A percentile compares a stretch with the other conserved stretches of the same genome.
Evolutionary conservation across 2,329 filamentous ascomycete genomes (phyloP).

Genomic region (Dactylonectria estremocensis): DNA sequence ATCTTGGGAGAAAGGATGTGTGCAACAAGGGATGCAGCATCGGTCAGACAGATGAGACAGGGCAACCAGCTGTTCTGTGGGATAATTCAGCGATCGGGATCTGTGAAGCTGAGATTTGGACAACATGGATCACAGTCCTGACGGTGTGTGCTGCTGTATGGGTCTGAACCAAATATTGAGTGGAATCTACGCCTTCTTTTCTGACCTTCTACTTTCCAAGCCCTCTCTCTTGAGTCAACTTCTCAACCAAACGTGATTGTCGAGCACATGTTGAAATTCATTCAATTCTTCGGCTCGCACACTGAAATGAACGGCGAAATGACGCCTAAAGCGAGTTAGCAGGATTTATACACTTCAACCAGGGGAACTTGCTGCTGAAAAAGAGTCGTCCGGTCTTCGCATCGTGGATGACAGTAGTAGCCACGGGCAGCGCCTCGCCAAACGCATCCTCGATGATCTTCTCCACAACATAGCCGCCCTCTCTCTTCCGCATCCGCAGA

Average conservation of each 20-base stretch:
- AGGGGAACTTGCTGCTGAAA: slow-evolving; percentile 37
- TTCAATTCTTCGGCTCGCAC: slow-evolving; percentile 37
- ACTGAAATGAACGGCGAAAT: slow-evolving; percentile 44
- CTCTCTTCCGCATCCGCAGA: slow-evolving; percentile 26
- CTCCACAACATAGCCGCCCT: slow-evolving; percentile 32
- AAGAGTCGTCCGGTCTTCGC: slow-evolving; percentile 42
- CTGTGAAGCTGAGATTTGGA: background rate
- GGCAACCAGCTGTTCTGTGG: slow-evolving; percentile 52
- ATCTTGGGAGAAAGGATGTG: background rate
- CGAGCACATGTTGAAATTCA: background rate
- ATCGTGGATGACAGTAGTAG: slow-evolving; percentile 46
- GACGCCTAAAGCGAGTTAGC: slow-evolving; percentile 34
- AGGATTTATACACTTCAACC: rapidly evolving
- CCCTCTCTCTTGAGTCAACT: background rate
- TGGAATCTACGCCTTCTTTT: background rate
- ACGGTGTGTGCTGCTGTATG: background rate
- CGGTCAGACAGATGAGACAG: slow-evolving; percentile 50
- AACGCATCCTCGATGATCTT: slow-evolving; percentile 42
- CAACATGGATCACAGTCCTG: background rate
- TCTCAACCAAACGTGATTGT: background rate
- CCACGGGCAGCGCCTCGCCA: slow-evolving; percentile 38
- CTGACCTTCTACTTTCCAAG: no score
- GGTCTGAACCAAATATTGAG: background rate
- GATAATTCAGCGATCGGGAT: slow-evolving; percentile 25
- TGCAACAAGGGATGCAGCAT: slow-evolving; percentile 43